Evolutionary conservation across 2,329 filamentous ascomycete genomes (phyloP).

Genomic region (Pseudogymnoascus sp.): DNA sequence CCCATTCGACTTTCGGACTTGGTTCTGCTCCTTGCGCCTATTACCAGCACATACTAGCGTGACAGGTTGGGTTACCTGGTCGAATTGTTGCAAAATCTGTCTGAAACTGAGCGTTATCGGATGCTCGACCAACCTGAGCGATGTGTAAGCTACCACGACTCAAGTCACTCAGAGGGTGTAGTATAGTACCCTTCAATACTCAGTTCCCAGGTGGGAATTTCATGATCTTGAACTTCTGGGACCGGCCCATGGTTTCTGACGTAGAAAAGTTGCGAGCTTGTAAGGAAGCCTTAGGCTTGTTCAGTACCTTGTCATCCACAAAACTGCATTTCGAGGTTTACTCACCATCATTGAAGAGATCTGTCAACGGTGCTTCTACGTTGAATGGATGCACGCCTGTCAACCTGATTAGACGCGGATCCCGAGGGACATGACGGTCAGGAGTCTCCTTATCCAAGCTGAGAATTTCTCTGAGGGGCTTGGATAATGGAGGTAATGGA

Average conservation of each 20-base stretch:
- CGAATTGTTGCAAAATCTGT: constrained; percentile 64
- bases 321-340: neutral
- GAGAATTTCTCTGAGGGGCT: constrained; percentile 50
- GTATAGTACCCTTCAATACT: constrained; percentile 72
- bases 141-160: neutral
- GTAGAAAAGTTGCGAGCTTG: constrained; percentile 80
- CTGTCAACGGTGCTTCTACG: constrained; percentile 71
- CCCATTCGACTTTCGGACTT: constrained; percentile 81
- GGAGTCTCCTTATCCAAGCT: constrained; percentile 75
- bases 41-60: constrained; percentile 91
- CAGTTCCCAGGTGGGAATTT: constrained; percentile 73
- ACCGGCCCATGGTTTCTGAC: constrained; percentile 85
- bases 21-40: constrained; percentile 84
- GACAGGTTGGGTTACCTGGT: constrained; percentile 76
- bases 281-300: constrained; percentile 60
- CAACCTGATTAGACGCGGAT: constrained; percentile 72
- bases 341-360: constrained; percentile 52
- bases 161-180: neutral
- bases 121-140: constrained; percentile 47
- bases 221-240: constrained; percentile 62
- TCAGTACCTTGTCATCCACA: neutral
- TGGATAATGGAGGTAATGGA: constrained; percentile 60
- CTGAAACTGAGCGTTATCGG: constrained; percentile 64
- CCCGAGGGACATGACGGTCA: constrained; percentile 70
- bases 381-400: constrained; percentile 91